Percentiles rank a stretch among this genome's conserved stretches.
Conservation (phyloP, 129 eudicot genomes). For the Chrysanthemum lavandulifolium region DNA sequence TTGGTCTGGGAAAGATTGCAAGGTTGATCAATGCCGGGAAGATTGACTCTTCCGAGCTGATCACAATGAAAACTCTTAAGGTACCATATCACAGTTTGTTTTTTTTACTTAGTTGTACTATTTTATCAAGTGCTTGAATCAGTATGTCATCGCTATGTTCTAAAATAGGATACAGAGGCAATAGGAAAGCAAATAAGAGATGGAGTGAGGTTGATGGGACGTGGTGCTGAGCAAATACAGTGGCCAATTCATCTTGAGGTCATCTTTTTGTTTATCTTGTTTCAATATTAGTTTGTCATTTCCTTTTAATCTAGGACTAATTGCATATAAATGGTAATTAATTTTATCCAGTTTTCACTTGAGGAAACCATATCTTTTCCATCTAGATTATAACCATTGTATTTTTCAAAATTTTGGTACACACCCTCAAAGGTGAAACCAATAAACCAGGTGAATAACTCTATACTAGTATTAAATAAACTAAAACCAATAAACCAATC, state of each 20-base stretch:
- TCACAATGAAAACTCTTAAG: conserved; percentile 95
- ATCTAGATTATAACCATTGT: too few species aligned
- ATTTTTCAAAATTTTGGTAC: too few species aligned
- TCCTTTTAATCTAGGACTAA: background rate
- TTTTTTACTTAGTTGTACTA: background rate
- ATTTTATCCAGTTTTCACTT: too few species aligned
- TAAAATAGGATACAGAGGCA: conserved; percentile 79
- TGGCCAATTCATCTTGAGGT: conserved; percentile 99
- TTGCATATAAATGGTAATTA: too few species aligned
- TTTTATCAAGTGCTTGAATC: background rate
- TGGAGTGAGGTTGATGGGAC: conserved; percentile 95
- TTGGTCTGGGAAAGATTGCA: conserved; percentile 93
- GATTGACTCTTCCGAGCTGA: conserved; percentile 92
- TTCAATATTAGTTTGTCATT: background rate
- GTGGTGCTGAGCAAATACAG: conserved; percentile 73
- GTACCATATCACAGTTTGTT: conserved; percentile 18
- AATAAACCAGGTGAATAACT: too few species aligned
- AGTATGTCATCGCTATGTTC: background rate
- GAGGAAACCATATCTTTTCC: too few species aligned
- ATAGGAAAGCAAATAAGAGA: conserved; percentile 91
- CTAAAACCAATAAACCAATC: too few species aligned
- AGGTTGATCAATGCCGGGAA: conserved; percentile 89
- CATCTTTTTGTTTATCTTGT: background rate
- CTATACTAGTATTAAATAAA: too few species aligned
- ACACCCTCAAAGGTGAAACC: too few species aligned